Evolutionary conservation across 108 stramenopile species (phyloP), one percentile per base, ranked within the genome.

Genomic region (Bacterosira constricta): DNA sequence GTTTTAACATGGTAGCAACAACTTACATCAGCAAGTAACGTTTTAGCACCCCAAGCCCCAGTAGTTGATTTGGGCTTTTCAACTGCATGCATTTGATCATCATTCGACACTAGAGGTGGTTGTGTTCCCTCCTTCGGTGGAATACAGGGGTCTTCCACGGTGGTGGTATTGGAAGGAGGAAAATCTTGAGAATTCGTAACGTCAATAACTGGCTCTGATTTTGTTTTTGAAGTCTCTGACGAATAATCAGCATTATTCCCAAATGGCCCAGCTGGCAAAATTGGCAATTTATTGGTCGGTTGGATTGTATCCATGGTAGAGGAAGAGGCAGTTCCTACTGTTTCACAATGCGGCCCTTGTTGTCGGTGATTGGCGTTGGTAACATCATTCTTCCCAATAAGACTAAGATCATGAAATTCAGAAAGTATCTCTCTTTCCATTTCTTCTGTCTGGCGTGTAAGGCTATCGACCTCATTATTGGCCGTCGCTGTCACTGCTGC

Each of bases 1-100:
- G n/a, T n/a, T n/a, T n/a, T n/a, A n/a, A n/a, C n/a, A n/a, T n/a
- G n/a, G 12, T 31, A 2, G 55, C 20, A 60, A 29, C 17, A 42
- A 53, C 75, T 76, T 44, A 79, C 79, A 72, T 79, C 79, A 10
- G 71, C 45, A 68, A 79, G 67, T 42, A 78, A 78, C 47, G 71
- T 27, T 63, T 53, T 71, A 47, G 50, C 47, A 23, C 79, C 71
- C 79, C 79, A 79, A 2, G 71, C 65, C 35, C 42, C 71, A 37
- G 54, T 27, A 30, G 71, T n/a, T n/a, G 36, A n/a, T 50, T 26
- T 55, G 55, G 58, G 32, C 38, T 50, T 50, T 49, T 46, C 38
- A n/a, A 9, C 23, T 44, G 37, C 38, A 6, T 39, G 69, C 32
- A 32, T 18, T 18, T 3, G 32, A 32, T 31, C n/a, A 35, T 56